Base-by-base conservation (phyloP, 805 yeast species). In the Yarrowia divulgata region DNA sequence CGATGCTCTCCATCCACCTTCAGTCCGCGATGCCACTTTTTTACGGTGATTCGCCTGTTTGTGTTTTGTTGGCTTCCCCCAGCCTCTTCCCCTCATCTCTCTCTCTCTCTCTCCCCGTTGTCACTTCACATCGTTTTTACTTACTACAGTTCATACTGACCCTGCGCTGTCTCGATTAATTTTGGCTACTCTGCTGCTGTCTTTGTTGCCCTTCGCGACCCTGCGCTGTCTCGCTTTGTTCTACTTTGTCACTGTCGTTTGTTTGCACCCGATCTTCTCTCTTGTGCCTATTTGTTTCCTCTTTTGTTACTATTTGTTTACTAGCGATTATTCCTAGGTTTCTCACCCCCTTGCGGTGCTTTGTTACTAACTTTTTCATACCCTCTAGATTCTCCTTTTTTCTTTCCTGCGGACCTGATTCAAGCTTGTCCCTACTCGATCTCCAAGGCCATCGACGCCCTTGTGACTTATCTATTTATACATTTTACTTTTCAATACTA, bases 301-400 rank as follows among this genome's bases (percentile, higher is more conserved):
- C 6, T 52, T 35, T 2, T 52, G n/a, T 34, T 35, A 52, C 42
- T 52, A 34, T 52, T 19, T 52, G 32, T 52, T 12, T 37, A 37
- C 42, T 35, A 52, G 58, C 43, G 42, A 50, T 52, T 54, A 32
- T 32, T 43, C 32, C 66, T 58, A 58, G 49, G 49, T 58, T 58
- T 35, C 66, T 13, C 54, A 49, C 54, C 66, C 49, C 18, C 19
- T 43, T 58, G 40, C 8, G 49, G 49, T 45, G 50, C 19, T 58
- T 58, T 58, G 49, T 45, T 58, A 37, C 66, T 58, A 39, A 58
- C 66, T 42, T 58, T 45, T 43, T 42, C n/a, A 23, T 19, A 23
- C 37, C 32, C 16, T 35, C 58, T n/a, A 35, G 42, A 13, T 46
- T 12, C 8, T 48, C 52, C 18, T 49, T 54, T 6, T 55, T 55